Percentiles rank a stretch among this genome's conserved stretches.
Conservation (phyloP, 176 grass and related monocot species). For the Echinochloa phyllopogon region DNA sequence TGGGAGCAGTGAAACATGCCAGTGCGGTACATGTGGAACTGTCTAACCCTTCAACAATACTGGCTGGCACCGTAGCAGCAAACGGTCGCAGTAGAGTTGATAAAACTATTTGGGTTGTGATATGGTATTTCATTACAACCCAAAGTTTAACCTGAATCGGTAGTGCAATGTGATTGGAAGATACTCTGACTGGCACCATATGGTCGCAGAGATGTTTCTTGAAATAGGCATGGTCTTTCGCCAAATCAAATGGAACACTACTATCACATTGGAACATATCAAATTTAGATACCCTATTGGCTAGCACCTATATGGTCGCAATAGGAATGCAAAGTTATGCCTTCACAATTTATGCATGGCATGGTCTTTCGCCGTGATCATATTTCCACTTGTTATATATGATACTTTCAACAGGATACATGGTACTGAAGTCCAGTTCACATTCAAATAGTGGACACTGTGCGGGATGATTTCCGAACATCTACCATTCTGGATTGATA, state of each 20-base stretch:
- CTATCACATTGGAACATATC: neutral
- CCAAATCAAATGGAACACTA: too few relatives aligned
- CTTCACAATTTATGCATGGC: too few relatives aligned
- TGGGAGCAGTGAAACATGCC: neutral
- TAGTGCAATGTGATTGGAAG: neutral
- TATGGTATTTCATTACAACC: too few relatives aligned
- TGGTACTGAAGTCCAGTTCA: too few relatives aligned
- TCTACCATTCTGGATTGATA: too few relatives aligned
- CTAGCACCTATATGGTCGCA: neutral
- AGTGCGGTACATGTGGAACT: neutral
- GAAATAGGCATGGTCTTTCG: neutral
- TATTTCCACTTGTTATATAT: too few relatives aligned
- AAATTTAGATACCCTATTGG: neutral
- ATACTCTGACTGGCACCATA: neutral
- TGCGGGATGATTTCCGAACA: too few relatives aligned
- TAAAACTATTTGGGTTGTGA: neutral
- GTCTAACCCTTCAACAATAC: neutral
- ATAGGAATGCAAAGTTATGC: too few relatives aligned
- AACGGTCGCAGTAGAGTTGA: neutral
- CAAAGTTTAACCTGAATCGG: too few relatives aligned
- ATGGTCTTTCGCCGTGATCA: too few relatives aligned
- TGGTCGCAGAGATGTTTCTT: neutral
- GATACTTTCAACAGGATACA: too few relatives aligned
- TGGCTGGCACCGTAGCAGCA: neutral
- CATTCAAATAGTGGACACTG: too few relatives aligned